These are phyloP conservation scores for Leccinum griseonigrum DNA, from an alignment of 1,284 basidiomycete species.

Conservation along the genomic window DNA sequence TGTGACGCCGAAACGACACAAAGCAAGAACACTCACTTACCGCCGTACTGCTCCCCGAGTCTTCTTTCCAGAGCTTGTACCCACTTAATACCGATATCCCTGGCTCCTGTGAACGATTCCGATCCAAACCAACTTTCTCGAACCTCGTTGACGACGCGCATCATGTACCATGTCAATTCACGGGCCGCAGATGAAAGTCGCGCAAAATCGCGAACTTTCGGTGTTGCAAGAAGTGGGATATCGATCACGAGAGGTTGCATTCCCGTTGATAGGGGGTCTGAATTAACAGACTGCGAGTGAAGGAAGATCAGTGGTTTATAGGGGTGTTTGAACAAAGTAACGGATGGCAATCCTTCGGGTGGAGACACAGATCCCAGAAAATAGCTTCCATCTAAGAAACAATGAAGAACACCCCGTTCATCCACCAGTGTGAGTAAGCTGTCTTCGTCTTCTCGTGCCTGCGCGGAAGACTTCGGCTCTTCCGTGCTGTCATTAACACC, in stretches of 20 bases:
- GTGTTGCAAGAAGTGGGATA: constrained; percentile 55
- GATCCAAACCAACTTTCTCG: constrained; percentile 68
- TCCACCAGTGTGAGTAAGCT: constrained; percentile 65
- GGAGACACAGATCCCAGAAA: constrained; percentile 60
- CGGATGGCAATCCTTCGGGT: constrained; percentile 36
- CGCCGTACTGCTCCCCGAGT: constrained; percentile 60
- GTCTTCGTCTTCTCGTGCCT: constrained; percentile 44
- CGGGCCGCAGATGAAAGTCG: constrained; percentile 66
- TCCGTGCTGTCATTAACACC: constrained; percentile 25
- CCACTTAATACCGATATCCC: constrained; percentile 73
- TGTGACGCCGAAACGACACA: constrained; percentile 7
- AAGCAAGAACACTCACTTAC: constrained; percentile 43
- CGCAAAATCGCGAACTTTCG: constrained; percentile 64
- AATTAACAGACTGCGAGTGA: constrained; percentile 37
- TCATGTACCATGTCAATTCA: constrained; percentile 67
- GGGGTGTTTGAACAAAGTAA: constrained; percentile 50
- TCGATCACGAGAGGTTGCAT: constrained; percentile 49
- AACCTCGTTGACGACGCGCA: constrained; percentile 71
- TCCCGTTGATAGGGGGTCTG: constrained; percentile 33
- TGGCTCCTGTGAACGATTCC: constrained; percentile 60
- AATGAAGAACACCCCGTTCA: constrained; percentile 52
- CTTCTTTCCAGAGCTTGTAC: constrained; percentile 58
- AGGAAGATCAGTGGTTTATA: constrained; percentile 45
- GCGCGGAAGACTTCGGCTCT: constrained; percentile 15
- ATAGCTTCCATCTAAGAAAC: constrained; percentile 78